Conservation (phyloP, 805 yeast species). For the Jamesozyma piceae region DNA sequence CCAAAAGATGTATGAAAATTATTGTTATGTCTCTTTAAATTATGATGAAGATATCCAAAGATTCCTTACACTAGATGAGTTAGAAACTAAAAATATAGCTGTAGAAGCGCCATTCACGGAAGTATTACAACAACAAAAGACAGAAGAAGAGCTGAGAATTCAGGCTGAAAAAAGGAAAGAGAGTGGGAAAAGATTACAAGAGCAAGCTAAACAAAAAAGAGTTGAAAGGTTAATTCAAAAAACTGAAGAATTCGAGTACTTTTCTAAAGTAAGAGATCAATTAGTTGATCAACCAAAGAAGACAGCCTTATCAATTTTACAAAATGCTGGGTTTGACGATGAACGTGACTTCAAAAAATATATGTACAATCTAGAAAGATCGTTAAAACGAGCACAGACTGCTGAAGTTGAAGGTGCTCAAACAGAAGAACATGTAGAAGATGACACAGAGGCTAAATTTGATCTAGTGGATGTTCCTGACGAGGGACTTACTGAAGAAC, state of each 20-base stretch:
- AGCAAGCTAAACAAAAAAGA: slow-evolving; percentile 81
- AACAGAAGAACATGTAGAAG: slow-evolving; percentile 36
- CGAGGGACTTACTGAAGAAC: slow-evolving; percentile 68
- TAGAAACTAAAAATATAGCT: slow-evolving; percentile 64
- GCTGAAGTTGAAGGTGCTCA: slow-evolving; percentile 55
- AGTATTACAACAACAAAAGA: slow-evolving; percentile 56
- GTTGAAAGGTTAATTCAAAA: slow-evolving; percentile 71
- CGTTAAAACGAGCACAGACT: slow-evolving; percentile 58
- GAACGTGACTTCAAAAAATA: slow-evolving; percentile 63
- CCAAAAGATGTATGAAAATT: slow-evolving; percentile 58
- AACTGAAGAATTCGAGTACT: slow-evolving; percentile 72
- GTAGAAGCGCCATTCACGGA: slow-evolving; percentile 75
- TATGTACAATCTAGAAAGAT: slow-evolving; percentile 51
- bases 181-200: slow-evolving; percentile 81
- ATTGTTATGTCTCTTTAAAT: slow-evolving; percentile 65
- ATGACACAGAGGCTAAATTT: slow-evolving; percentile 40
- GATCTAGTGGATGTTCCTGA: slow-evolving; percentile 80
- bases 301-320: slow-evolving; percentile 45
- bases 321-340: slow-evolving; percentile 71
- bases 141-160: slow-evolving; percentile 70
- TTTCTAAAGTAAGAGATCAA: slow-evolving; percentile 46
- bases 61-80: slow-evolving; percentile 49
- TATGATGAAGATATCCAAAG: slow-evolving; percentile 54
- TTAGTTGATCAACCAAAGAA: slow-evolving; percentile 42
- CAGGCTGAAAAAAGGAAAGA: slow-evolving; percentile 77